Base-by-base conservation (phyloP, 352 stramenopile species). In the Globisporangium rhizosaccharum region DNA sequence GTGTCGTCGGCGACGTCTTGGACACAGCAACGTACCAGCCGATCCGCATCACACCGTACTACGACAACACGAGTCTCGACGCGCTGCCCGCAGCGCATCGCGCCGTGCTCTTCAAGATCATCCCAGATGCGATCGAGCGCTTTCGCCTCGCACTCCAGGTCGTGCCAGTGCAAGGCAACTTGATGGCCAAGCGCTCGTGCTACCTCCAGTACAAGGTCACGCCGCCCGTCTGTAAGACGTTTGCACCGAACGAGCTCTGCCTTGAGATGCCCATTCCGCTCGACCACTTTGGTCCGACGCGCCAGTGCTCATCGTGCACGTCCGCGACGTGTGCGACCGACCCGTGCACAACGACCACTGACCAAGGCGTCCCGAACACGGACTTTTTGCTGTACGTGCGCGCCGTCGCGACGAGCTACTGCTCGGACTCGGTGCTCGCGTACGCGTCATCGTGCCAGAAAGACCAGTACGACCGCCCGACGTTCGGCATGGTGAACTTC, bases 401-500 rank as follows among this genome's bases (percentile, higher is more conserved):
- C 6, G 76, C 82, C 0, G 67, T 65, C 0, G 67, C 61, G 6
- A 85, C 85, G 0, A 59, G 51, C 7, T 87, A 85, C 65, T 94
- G 85, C 57, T 57, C 57, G 0, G 61, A 61, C 5, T 67, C 70
- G 0, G 82, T 85, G 15, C 61, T 96, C 0, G 86, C 82, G 11
- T 96, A 92, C 61, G 84, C 86, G 0, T 77, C 76, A 0, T 87
- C 84, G 0, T 96, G 86, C 57, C 86, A 92, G 58, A 90, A 89
- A 47, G 84, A 96, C 59, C 82, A 94, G 53, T 90, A 79, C 56
- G 86, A 96, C 57, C 80, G 82, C 5, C 84, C 82, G 11, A 93
- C 79, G 15, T 91, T 94, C 56, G 84, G 86, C 0, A 92, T 92
- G 81, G 68, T 70, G 8, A 94, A 96, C 65, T 92, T 94, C 50